Evolutionary conservation across 2,329 filamentous ascomycete species (phyloP).

Genomic region (Paracamarosporium sp.): DNA sequence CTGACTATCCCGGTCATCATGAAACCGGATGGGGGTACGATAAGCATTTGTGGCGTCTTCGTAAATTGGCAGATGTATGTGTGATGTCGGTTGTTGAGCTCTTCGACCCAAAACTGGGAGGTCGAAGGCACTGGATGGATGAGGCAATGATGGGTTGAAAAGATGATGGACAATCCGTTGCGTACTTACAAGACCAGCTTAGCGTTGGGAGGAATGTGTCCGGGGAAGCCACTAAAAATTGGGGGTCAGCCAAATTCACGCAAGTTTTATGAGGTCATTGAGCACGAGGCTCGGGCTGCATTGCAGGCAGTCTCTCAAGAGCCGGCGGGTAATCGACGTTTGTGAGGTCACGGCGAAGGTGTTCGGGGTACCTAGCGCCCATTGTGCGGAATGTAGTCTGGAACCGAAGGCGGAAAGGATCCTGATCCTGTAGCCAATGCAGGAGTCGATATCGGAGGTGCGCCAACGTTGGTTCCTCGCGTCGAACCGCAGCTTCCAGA

Average conservation of each 20-base stretch:
- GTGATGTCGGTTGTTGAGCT: background rate
- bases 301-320: background rate
- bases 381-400: constrained; percentile 1
- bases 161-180: constrained; percentile 8
- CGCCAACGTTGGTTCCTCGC: background rate
- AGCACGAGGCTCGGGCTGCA: background rate
- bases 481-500: constrained; percentile 4
- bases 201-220: constrained; percentile 76
- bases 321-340: constrained; percentile 7
- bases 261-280: constrained; percentile 17
- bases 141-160: constrained; percentile 6
- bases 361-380: constrained; percentile 13
- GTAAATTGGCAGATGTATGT: background rate
- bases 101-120: background rate
- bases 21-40: constrained; percentile 1
- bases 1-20: background rate
- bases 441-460: constrained; percentile 8
- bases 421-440: constrained; percentile 4
- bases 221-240: constrained; percentile 72
- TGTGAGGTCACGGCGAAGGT: constrained; percentile 10
- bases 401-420: constrained; percentile 6
- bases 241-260: constrained; percentile 25
- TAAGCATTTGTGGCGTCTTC: background rate
- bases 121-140: background rate
- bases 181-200: constrained; percentile 80